Evolutionary conservation across 345 rosid species (phyloP), one percentile per base, ranked within the genome.

Genomic region (Salix viminalis): DNA sequence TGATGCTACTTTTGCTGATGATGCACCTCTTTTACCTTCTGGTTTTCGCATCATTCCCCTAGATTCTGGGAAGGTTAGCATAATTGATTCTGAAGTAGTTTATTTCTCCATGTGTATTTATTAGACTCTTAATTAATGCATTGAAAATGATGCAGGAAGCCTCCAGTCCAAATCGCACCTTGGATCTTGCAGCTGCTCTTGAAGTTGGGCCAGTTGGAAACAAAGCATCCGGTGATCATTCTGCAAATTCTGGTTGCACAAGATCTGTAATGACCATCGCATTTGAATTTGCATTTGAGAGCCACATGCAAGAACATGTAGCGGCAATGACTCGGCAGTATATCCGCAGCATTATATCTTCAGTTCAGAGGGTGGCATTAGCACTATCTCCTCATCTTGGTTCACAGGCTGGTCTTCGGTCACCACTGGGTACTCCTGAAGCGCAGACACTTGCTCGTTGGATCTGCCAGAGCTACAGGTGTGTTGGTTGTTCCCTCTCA

Each of bases 261-360:
- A 86, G 98, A 83, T 94, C 98, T 23, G 98, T 94, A 80, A 94
- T 94, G 98, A 91, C 98, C 42, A 94, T 94, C 69, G 98, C 97
- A 0, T 92, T 94, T 84, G 92, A 94, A 82, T 94, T 92, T 77
- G 98, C 97, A 75, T 90, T 91, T 18, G 97, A 92, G 84, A 92
- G 93, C 84, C 96, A 94, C 80, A 90, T 94, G 97, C 98, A 94
- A 86, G 98, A 94, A 58, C 96, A 91, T 83, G 97, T 94, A 37
- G 94, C 97, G 44, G 78, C 93, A 42, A 90, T 94, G 96, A 96
- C 98, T 65, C 90, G 96, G 50, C 98, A 92, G 70, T 94, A 94
- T 72, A 90, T 94, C 48, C 93, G 97, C 54, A 90, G 96, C 77
- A 92, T 94, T 75, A 94, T 94, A 80, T 86, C 98, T 50, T 92